These are phyloP conservation scores for Termitomyces sp. DNA, from an alignment of 1,284 basidiomycete species.

Conservation along the genomic window DNA sequence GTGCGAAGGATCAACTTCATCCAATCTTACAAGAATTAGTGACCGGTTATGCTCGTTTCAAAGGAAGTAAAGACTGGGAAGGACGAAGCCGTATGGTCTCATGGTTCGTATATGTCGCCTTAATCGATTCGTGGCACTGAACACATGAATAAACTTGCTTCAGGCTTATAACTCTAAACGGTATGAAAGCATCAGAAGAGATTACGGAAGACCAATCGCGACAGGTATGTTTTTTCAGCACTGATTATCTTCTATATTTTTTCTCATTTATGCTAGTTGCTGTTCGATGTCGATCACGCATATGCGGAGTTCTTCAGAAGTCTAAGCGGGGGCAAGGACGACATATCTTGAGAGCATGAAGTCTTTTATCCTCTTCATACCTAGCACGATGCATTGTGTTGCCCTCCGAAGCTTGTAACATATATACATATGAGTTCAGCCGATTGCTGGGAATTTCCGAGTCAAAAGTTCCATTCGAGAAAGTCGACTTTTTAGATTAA, in stretches of 20 bases:
- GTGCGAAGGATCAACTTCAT: slow-evolving; percentile 96
- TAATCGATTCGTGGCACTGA: not conserved
- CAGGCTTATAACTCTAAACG: slow-evolving; percentile 94
- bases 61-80: slow-evolving; percentile 91
- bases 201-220: slow-evolving; percentile 93
- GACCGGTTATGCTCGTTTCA: slow-evolving; percentile 87
- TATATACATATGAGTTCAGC: no score
- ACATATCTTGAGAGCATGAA: slow-evolving; percentile 7
- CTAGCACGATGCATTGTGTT: no score
- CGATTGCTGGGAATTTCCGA: not conserved
- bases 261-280: slow-evolving; percentile 48
- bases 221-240: slow-evolving; percentile 51
- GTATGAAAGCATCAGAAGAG: slow-evolving; percentile 96
- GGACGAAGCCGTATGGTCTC: slow-evolving; percentile 89
- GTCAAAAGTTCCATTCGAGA: no score
- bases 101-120: slow-evolving; percentile 54
- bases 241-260: not conserved
- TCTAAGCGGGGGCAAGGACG: slow-evolving; percentile 40
- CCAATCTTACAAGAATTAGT: slow-evolving; percentile 94
- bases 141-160: not conserved
- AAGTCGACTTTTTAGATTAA: no score
- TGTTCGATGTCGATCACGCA: slow-evolving; percentile 96
- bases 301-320: slow-evolving; percentile 96
- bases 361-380: not conserved
- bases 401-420: not conserved